Conservation (phyloP, 225 moss, liverwort and hornwort species). For the Lunularia cruciata region DNA sequence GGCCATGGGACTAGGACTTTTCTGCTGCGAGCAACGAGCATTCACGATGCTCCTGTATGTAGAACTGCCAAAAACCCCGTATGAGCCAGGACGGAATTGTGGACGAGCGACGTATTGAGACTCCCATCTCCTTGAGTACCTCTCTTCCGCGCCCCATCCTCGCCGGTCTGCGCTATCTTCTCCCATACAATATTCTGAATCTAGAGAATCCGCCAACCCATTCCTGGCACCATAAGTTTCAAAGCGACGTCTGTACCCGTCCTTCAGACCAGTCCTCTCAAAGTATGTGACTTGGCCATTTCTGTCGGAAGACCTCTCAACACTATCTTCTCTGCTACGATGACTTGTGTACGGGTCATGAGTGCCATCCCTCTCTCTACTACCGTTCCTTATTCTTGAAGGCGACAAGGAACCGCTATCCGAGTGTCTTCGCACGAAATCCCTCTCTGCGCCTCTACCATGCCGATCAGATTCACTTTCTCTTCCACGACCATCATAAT, state of each 20-base stretch:
- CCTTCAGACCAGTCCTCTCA: slow-evolving; percentile 37
- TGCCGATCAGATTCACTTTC: slow-evolving; percentile 14
- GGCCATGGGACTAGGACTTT: slow-evolving; percentile 22
- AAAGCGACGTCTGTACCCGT: slow-evolving; percentile 24
- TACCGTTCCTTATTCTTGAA: slow-evolving; percentile 16
- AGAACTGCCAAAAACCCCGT: slow-evolving; percentile 19
- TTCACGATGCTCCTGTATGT: slow-evolving; percentile 33
- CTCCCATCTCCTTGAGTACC: slow-evolving; percentile 30
- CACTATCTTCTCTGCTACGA: slow-evolving; percentile 31
- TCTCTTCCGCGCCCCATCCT: slow-evolving; percentile 24
- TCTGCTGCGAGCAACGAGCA: slow-evolving; percentile 26
- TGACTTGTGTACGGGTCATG: slow-evolving; percentile 9
- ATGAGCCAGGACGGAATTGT: slow-evolving; percentile 27
- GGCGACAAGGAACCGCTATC: slow-evolving; percentile 31
- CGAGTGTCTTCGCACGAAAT: neutral
- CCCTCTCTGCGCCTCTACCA: slow-evolving; percentile 13
- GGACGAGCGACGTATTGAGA: slow-evolving; percentile 24
- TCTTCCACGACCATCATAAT: slow-evolving; percentile 24
- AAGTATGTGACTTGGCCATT: slow-evolving; percentile 16
- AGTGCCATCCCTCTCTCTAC: slow-evolving; percentile 28
- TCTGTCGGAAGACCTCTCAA: slow-evolving; percentile 34
- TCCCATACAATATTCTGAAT: slow-evolving; percentile 11
- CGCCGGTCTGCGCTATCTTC: slow-evolving; percentile 22
- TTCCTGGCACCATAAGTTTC: slow-evolving; percentile 25
- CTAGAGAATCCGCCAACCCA: slow-evolving; percentile 4